These are phyloP conservation scores for Fusarium irregulare DNA, from an alignment of 2,329 filamentous ascomycete genomes.

Conservation along the genomic window DNA sequence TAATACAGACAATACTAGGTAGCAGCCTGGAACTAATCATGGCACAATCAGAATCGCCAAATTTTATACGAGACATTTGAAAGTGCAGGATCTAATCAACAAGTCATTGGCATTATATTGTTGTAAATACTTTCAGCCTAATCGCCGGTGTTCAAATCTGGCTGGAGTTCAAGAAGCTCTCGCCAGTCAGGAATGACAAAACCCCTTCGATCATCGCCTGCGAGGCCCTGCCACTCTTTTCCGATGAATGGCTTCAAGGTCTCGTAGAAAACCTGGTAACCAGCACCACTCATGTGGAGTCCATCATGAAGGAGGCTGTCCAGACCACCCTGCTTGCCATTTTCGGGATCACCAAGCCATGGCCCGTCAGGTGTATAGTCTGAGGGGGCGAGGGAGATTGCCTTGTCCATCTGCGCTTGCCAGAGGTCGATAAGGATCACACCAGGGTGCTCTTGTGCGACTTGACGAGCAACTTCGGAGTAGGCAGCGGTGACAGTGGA, in stretches of 20 bases:
- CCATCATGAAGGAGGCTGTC: slow-evolving; percentile 67
- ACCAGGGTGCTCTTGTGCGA: slow-evolving; percentile 76
- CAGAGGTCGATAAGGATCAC: slow-evolving; percentile 83
- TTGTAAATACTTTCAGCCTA: background rate
- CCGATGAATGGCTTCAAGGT: slow-evolving; percentile 61
- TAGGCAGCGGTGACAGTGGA: slow-evolving; percentile 65
- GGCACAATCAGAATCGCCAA: background rate
- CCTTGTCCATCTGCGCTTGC: slow-evolving; percentile 80
- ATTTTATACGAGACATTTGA: background rate
- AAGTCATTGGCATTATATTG: background rate
- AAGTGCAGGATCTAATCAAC: background rate
- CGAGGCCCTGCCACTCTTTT: slow-evolving; percentile 54
- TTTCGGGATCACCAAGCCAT: slow-evolving; percentile 62
- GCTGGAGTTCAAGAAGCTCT: slow-evolving; percentile 34
- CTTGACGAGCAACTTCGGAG: slow-evolving; percentile 68
- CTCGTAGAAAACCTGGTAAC: slow-evolving; percentile 65
- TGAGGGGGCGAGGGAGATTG: slow-evolving; percentile 64
- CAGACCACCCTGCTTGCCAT: slow-evolving; percentile 63
- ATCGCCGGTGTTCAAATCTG: slow-evolving; percentile 24
- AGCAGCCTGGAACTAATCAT: background rate
- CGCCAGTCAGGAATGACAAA: slow-evolving; percentile 64
- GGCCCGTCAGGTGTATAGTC: slow-evolving; percentile 65
- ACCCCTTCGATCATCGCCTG: slow-evolving; percentile 52
- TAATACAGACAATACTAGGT: background rate
- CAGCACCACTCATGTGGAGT: slow-evolving; percentile 66